Percentiles rank a stretch among this genome's conserved stretches.
Evolutionary conservation across 2,329 filamentous ascomycete genomes (phyloP).

Genomic region (Aspergillus costaricaensis): DNA sequence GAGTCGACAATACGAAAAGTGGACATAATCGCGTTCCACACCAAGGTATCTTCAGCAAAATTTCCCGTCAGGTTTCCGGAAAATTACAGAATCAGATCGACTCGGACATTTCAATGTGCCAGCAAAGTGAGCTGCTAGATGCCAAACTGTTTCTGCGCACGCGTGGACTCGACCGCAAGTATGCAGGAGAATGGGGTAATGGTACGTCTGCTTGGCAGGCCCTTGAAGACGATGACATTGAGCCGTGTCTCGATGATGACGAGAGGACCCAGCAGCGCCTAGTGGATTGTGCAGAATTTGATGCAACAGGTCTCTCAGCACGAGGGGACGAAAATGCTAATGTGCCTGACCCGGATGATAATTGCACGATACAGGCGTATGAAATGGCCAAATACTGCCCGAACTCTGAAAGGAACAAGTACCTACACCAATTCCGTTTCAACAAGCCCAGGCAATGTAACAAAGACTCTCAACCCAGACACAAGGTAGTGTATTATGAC

Average conservation of each 20-base stretch:
- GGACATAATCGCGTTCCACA: conserved; percentile 25
- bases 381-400: background rate
- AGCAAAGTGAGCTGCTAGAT: conserved; percentile 31
- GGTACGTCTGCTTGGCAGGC: conserved; percentile 22
- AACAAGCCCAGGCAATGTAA: background rate
- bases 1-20: conserved; percentile 35
- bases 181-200: conserved; percentile 39
- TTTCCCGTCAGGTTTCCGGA: conserved; percentile 22
- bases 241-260: background rate
- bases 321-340: background rate
- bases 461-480: background rate
- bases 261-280: background rate
- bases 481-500: background rate
- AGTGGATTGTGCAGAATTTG: background rate
- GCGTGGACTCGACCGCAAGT: conserved; percentile 28
- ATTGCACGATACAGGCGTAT: too few relatives aligned
- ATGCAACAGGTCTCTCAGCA: background rate
- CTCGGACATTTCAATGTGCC: conserved; percentile 33
- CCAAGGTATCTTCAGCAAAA: conserved; percentile 32
- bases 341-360: background rate
- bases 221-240: background rate
- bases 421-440: too few relatives aligned
- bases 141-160: conserved; percentile 35
- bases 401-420: background rate
- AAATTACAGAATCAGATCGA: conserved; percentile 11